These are phyloP conservation scores for Aspergillus olivimuriae DNA, from an alignment of 495 filamentous ascomycete genomes.

Conservation along the genomic window DNA sequence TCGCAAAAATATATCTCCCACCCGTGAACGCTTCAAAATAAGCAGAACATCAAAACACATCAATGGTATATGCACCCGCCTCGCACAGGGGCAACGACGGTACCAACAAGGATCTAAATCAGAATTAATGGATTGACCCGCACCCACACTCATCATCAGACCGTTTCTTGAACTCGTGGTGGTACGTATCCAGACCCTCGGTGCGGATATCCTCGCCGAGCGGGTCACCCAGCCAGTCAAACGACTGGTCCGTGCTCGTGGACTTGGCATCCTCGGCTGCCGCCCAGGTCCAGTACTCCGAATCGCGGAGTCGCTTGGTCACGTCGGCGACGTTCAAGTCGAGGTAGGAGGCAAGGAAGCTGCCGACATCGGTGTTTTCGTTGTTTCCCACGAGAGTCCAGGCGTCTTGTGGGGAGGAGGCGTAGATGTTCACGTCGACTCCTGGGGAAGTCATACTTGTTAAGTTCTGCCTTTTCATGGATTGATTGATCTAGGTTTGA, in stretches of 20 bases:
- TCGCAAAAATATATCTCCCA: background rate
- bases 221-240: constrained; percentile 40
- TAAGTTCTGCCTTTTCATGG: background rate
- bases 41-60: constrained; percentile 2
- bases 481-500: background rate
- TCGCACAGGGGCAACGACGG: too few relatives aligned
- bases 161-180: constrained; percentile 44
- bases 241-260: constrained; percentile 4
- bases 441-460: constrained; percentile 20
- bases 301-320: constrained; percentile 64
- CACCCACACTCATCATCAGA: constrained; percentile 33
- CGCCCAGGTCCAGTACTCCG: constrained; percentile 25
- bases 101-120: background rate
- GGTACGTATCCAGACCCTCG: constrained; percentile 41
- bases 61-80: too few relatives aligned
- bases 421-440: constrained; percentile 90
- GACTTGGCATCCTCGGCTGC: constrained; percentile 10
- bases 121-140: constrained; percentile 25
- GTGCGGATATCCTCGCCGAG: constrained; percentile 29
- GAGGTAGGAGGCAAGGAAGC: constrained; percentile 73
- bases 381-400: constrained; percentile 68
- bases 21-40: background rate
- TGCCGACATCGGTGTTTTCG: constrained; percentile 90
- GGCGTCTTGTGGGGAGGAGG: constrained; percentile 44
- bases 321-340: constrained; percentile 69